Evolutionary conservation across 257 asterid genomes (phyloP).

Genomic region (Jasminum sambac): DNA sequence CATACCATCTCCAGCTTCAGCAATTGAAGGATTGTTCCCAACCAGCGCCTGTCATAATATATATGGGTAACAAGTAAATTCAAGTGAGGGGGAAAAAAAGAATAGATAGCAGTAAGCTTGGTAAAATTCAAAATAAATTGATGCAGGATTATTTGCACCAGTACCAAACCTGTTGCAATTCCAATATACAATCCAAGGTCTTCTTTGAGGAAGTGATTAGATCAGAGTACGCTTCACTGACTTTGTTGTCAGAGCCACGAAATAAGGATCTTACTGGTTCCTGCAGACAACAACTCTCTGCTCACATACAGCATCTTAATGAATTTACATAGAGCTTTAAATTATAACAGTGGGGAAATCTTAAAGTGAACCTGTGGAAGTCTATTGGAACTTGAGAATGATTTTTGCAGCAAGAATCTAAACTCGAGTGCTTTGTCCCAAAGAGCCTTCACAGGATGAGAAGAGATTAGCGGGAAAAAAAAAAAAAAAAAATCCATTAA

Average conservation of each 20-base stretch:
- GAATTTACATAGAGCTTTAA: background rate
- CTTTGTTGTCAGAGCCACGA: constrained; percentile 44
- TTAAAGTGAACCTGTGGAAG: constrained; percentile 78
- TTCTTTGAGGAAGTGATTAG: constrained; percentile 68
- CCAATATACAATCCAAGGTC: constrained; percentile 69
- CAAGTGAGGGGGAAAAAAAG: too few relatives aligned
- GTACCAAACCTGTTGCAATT: constrained; percentile 73
- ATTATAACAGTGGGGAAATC: constrained; percentile 6
- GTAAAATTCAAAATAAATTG: constrained; percentile 21
- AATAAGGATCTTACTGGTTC: constrained; percentile 73
- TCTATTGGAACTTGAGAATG: constrained; percentile 79
- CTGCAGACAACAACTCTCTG: constrained; percentile 36
- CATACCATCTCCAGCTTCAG: constrained; percentile 61
- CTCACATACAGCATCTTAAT: constrained; percentile 22
- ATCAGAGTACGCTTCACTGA: constrained; percentile 73
- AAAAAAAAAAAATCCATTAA: constrained; percentile 10
- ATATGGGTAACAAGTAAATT: background rate
- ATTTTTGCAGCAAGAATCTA: constrained; percentile 87
- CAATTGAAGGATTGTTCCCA: constrained; percentile 69
- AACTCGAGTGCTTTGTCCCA: constrained; percentile 96
- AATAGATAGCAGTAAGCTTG: constrained; percentile 19
- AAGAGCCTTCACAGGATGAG: constrained; percentile 58
- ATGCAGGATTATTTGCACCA: constrained; percentile 11
- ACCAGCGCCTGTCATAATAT: constrained; percentile 62
- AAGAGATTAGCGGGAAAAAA: constrained; percentile 27